Percentiles rank a stretch among this genome's conserved stretches.
phyloP scores from a whole-genome alignment of 176 grass and related monocot species.

The Bothriochloa decipiens region DNA sequence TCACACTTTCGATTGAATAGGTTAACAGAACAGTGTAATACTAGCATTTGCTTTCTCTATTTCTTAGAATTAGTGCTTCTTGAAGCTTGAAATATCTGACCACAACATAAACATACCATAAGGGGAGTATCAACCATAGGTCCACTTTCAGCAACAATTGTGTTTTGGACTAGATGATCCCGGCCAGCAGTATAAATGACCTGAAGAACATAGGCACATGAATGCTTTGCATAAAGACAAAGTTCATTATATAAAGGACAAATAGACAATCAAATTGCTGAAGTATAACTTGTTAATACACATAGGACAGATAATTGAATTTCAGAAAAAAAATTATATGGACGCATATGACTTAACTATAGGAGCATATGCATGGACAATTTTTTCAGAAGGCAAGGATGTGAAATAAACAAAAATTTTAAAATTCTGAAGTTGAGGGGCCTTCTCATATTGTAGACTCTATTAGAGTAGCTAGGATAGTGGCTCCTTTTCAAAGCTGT shows the following conservation, averaged over 20 bases:
- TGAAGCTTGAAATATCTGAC: constrained; percentile 41
- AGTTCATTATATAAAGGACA: constrained; percentile 7
- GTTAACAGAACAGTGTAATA: constrained; percentile 23
- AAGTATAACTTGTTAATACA: constrained; percentile 21
- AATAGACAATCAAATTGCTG: constrained; percentile 16
- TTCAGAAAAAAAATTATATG: constrained; percentile 13
- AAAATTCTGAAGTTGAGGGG: constrained; percentile 4
- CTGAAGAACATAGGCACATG: constrained; percentile 49
- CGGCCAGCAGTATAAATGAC: constrained; percentile 87
- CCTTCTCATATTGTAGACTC: not conserved
- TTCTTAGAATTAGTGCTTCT: not conserved
- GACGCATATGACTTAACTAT: not conserved
- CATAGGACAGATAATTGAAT: not conserved
- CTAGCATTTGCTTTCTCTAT: constrained; percentile 26
- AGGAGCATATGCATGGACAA: constrained; percentile 11
- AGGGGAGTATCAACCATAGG: constrained; percentile 71
- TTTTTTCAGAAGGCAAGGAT: not conserved
- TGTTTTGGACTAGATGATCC: constrained; percentile 80
- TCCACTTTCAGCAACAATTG: constrained; percentile 68
- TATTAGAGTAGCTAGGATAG: constrained; percentile 9
- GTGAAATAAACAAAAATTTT: not conserved
- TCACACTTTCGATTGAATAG: constrained; percentile 15
- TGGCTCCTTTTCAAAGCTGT: not conserved
- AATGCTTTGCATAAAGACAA: constrained; percentile 13
- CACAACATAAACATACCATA: constrained; percentile 54